A percentile compares a stretch with the other conserved stretches of the same genome.
Conservation (phyloP, 345 rosid species). For the Citrus trifoliata region DNA sequence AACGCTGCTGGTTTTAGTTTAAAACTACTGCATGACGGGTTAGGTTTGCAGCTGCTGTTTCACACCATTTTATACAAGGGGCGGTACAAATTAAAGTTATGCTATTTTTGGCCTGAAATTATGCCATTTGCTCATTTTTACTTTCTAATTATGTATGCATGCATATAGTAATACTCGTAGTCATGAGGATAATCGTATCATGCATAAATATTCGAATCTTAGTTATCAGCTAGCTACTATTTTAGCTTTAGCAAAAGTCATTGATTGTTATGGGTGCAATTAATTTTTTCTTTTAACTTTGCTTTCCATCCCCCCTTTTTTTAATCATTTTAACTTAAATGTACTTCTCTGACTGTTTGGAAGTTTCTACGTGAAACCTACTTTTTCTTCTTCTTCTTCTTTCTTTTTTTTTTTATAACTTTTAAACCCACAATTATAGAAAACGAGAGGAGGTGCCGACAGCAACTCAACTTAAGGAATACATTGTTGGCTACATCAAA, state of each 20-base stretch:
- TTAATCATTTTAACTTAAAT: not conserved
- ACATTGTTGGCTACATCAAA: too few species aligned
- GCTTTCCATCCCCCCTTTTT: too few species aligned
- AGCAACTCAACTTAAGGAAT: too few species aligned
- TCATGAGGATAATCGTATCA: not conserved
- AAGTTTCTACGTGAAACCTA: not conserved
- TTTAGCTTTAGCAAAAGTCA: not conserved
- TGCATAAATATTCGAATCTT: not conserved
- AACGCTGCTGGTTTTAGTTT: conserved; percentile 32
- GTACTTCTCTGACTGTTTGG: not conserved
- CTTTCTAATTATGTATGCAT: not conserved
- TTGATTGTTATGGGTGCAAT: not conserved
- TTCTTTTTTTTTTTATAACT: not conserved
- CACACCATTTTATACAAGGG: conserved; percentile 20
- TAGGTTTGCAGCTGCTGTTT: conserved; percentile 28
- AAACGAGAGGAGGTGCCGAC: too few species aligned
- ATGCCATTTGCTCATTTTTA: not conserved
- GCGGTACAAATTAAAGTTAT: conserved; percentile 10
- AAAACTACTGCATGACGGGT: conserved; percentile 12
- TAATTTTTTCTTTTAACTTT: not conserved
- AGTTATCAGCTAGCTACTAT: not conserved
- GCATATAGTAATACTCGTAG: not conserved
- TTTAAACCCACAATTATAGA: not conserved
- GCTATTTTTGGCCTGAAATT: not conserved
- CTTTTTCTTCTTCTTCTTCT: not conserved